A percentile compares a stretch with the other conserved stretches of the same genome.
Conservation (phyloP, 2,329 filamentous ascomycete genomes). For the Allantophomopsis cytisporea region DNA sequence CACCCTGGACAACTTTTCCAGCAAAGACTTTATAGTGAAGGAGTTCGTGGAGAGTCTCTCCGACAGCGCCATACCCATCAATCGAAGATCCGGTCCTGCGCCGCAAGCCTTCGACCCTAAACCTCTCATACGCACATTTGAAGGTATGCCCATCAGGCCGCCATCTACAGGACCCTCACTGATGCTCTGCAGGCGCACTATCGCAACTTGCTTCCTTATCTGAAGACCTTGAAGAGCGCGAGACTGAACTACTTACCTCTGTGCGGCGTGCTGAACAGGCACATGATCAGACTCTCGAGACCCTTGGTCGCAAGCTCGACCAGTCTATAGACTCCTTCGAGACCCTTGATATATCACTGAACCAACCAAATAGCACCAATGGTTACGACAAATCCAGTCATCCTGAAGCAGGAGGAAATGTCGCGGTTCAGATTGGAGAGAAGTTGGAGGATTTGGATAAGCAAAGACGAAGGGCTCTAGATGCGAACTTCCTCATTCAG, state of each 20-base stretch:
- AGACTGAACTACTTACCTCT: slow-evolving; percentile 81
- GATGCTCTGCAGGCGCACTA: slow-evolving; percentile 35
- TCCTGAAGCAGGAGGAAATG: slow-evolving; percentile 57
- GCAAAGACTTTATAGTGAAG: slow-evolving; percentile 90
- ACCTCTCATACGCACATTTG: slow-evolving; percentile 89
- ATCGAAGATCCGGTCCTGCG: slow-evolving; percentile 60
- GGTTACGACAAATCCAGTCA: slow-evolving; percentile 35
- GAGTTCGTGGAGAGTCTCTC: slow-evolving; percentile 94
- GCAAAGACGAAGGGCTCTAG: slow-evolving; percentile 77
- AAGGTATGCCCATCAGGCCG: slow-evolving; percentile 34
- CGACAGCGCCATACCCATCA: slow-evolving; percentile 66
- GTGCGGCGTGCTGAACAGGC: slow-evolving; percentile 85
- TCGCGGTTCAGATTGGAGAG: slow-evolving; percentile 90
- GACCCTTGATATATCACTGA: slow-evolving; percentile 71
- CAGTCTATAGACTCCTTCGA: slow-evolving; percentile 89
- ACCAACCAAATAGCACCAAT: slow-evolving; percentile 34
- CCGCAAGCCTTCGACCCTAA: slow-evolving; percentile 77
- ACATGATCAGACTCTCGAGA: slow-evolving; percentile 83
- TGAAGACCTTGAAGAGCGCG: slow-evolving; percentile 76
- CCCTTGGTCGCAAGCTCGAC: slow-evolving; percentile 77
- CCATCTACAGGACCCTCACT: too few species aligned
- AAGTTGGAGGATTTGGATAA: slow-evolving; percentile 87
- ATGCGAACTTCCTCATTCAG: slow-evolving; percentile 89
- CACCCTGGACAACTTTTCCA: slow-evolving; percentile 77
- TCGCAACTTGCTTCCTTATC: slow-evolving; percentile 56